Percentiles rank a stretch among this genome's conserved stretches.
These are phyloP conservation scores for Didymosphaeria variabile DNA, from an alignment of 2,329 filamentous ascomycete genomes.

Conservation along the genomic window DNA sequence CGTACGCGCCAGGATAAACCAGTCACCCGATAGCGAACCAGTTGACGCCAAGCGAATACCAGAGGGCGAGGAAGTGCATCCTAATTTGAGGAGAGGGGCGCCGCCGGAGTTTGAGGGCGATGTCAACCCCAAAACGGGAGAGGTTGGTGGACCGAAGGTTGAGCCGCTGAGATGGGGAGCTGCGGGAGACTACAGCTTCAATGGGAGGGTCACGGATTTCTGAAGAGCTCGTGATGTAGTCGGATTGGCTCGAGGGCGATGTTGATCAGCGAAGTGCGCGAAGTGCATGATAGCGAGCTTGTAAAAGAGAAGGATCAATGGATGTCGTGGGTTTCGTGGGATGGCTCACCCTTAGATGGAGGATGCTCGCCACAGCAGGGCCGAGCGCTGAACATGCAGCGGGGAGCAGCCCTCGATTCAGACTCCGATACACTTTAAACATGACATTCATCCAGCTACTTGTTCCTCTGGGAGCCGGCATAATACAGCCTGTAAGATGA, in stretches of 20 bases:
- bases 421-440: too few relatives aligned
- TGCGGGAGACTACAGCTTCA: slow-evolving; percentile 86
- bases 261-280: too few relatives aligned
- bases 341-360: too few relatives aligned
- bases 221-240: slow-evolving; percentile 20
- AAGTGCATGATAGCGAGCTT: background rate
- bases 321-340: too few relatives aligned
- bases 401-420: too few relatives aligned
- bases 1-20: slow-evolving; percentile 43
- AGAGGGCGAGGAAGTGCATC: slow-evolving; percentile 72
- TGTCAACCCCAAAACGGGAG: slow-evolving; percentile 89
- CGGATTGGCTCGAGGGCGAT: background rate
- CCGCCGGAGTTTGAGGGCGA: slow-evolving; percentile 94
- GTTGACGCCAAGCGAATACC: slow-evolving; percentile 52
- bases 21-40: slow-evolving; percentile 34
- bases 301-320: background rate
- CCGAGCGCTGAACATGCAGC: too few relatives aligned
- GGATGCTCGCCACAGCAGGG: too few relatives aligned
- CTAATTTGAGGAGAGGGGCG: slow-evolving; percentile 77
- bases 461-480: too few relatives aligned
- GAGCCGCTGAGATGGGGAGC: slow-evolving; percentile 90
- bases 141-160: slow-evolving; percentile 96
- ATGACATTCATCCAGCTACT: too few relatives aligned
- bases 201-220: slow-evolving; percentile 94
- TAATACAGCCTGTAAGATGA: too few relatives aligned